A percentile compares a stretch with the other conserved stretches of the same genome.
phyloP scores from a whole-genome alignment of 1,139 yeast genomes.

The Geotrichum phurueaensis region DNA sequence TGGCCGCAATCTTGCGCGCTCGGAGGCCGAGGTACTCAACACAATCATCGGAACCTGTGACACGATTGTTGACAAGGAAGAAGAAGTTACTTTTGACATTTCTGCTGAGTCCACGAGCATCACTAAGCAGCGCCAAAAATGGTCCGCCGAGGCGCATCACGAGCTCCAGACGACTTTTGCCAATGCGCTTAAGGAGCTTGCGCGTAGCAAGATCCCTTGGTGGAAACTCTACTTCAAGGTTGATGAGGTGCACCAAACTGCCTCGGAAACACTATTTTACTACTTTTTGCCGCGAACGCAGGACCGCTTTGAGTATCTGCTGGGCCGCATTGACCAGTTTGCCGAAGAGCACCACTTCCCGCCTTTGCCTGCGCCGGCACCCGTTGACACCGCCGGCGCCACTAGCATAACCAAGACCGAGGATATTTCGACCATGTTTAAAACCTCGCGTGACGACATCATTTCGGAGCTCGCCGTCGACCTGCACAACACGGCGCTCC shows the following conservation, averaged over 20 bases:
- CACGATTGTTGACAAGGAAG: slow-evolving; percentile 22
- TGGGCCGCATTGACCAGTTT: slow-evolving; percentile 34
- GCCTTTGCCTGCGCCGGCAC: slow-evolving; percentile 5
- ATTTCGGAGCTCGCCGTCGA: slow-evolving; percentile 15
- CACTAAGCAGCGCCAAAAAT: slow-evolving; percentile 27
- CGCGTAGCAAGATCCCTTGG: slow-evolving; percentile 32
- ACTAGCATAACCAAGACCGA: slow-evolving; percentile 1
- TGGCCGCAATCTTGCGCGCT: slow-evolving; percentile 13
- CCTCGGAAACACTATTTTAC: slow-evolving; percentile 21
- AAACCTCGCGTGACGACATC: slow-evolving; percentile 11
- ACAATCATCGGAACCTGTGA: slow-evolving; percentile 31
- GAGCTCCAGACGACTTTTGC: slow-evolving; percentile 33
- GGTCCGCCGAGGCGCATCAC: slow-evolving; percentile 37
- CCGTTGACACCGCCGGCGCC: neutral
- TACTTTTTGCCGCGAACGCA: slow-evolving; percentile 31
- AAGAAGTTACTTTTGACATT: slow-evolving; percentile 21
- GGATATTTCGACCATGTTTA: slow-evolving; percentile 10
- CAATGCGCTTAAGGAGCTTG: slow-evolving; percentile 4
- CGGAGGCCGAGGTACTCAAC: slow-evolving; percentile 7
- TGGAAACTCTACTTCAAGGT: slow-evolving; percentile 36
- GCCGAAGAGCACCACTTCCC: slow-evolving; percentile 26
- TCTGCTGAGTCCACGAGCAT: slow-evolving; percentile 26
- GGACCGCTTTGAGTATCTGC: slow-evolving; percentile 29
- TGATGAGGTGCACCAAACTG: slow-evolving; percentile 35
- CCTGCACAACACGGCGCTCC: slow-evolving; percentile 19